These are phyloP conservation scores for Kwoniella sp. DNA, from an alignment of 768 basidiomycete species.

Conservation along the genomic window DNA sequence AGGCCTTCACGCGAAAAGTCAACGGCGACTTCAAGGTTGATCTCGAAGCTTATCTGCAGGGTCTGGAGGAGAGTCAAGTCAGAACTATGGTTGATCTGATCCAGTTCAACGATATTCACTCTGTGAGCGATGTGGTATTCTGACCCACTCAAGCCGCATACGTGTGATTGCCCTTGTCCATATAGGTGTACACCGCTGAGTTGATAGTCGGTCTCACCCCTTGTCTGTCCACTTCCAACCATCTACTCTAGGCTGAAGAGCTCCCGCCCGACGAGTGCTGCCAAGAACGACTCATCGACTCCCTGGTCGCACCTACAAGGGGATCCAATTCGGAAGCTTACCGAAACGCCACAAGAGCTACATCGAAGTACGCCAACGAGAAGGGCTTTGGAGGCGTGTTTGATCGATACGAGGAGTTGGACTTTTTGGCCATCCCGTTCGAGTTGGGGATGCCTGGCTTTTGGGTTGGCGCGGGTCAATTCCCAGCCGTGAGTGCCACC, in stretches of 20 bases:
- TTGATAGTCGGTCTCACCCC: no score
- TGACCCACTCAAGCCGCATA: background rate
- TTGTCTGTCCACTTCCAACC: no score
- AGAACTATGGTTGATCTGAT: constrained; percentile 36
- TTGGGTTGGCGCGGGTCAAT: constrained; percentile 32
- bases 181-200: no score
- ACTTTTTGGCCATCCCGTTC: constrained; percentile 42
- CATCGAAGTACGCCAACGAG: constrained; percentile 26
- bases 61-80: constrained; percentile 17
- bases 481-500: constrained; percentile 35
- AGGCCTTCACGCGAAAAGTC: constrained; percentile 29
- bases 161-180: no score
- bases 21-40: constrained; percentile 42
- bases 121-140: background rate
- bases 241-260: constrained; percentile 24
- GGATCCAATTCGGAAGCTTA: constrained; percentile 18
- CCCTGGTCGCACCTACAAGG: constrained; percentile 9
- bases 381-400: constrained; percentile 34
- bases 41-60: constrained; percentile 34
- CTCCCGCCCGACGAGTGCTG: constrained; percentile 46
- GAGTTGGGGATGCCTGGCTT: constrained; percentile 29
- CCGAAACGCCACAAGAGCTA: constrained; percentile 25
- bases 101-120: constrained; percentile 43
- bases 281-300: constrained; percentile 34
- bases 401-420: constrained; percentile 31